Evolutionary conservation across 768 basidiomycete species (phyloP).

Genomic region (Clitopilus passeckerianus): DNA sequence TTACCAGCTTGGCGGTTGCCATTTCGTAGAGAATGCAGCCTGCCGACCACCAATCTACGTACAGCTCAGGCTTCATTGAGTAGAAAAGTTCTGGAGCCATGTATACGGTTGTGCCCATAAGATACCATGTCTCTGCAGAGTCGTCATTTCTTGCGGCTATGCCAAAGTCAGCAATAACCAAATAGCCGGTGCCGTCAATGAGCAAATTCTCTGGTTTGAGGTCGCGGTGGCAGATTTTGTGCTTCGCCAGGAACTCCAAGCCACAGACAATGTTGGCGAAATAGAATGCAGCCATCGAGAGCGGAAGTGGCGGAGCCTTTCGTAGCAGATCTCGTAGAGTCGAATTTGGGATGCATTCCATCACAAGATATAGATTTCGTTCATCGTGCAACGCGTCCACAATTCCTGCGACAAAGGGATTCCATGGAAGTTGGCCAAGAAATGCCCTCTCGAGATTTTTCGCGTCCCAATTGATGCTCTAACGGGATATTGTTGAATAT

Average conservation of each 20-base stretch:
- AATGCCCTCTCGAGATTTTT: constrained; percentile 36
- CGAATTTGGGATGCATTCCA: constrained; percentile 45
- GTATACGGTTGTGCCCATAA: constrained; percentile 42
- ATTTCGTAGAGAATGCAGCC: constrained; percentile 52
- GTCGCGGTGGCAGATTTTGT: constrained; percentile 48
- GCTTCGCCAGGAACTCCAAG: constrained; percentile 38
- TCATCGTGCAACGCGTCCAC: constrained; percentile 41
- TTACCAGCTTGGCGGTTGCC: constrained; percentile 30
- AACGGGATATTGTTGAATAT: background rate
- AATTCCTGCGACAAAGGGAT: constrained; percentile 45
- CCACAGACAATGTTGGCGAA: constrained; percentile 48
- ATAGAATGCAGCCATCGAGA: constrained; percentile 40
- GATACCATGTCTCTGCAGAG: constrained; percentile 19
- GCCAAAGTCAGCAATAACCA: constrained; percentile 50
- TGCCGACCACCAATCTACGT: constrained; percentile 53
- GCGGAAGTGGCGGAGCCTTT: constrained; percentile 22
- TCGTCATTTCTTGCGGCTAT: constrained; percentile 20
- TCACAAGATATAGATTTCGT: constrained; percentile 41
- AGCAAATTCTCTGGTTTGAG: constrained; percentile 57
- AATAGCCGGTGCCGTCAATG: constrained; percentile 50
- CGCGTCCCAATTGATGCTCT: constrained; percentile 4
- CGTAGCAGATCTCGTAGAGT: constrained; percentile 34
- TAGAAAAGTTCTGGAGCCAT: constrained; percentile 42
- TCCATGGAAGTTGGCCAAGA: constrained; percentile 44
- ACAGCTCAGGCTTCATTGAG: constrained; percentile 13